These are phyloP conservation scores for Cryptosporidium ryanae DNA, from an alignment of 169 alveolate species.

Conservation along the genomic window DNA sequence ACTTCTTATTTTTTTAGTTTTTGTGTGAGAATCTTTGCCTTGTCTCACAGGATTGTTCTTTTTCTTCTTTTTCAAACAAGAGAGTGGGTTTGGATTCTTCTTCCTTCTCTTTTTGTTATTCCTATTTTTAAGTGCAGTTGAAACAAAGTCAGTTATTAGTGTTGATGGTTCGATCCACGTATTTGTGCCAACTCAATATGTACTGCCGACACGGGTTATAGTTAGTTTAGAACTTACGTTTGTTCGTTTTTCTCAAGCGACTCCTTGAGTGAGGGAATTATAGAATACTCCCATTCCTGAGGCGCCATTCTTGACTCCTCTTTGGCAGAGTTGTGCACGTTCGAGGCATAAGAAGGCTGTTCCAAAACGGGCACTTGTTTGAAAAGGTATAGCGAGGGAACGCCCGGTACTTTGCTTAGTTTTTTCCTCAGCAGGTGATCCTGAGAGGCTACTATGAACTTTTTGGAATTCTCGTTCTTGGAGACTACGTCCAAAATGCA, in stretches of 20 bases:
- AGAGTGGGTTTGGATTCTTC: constrained; percentile 68
- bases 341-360: constrained; percentile 45
- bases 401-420: constrained; percentile 59
- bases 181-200: too few species aligned
- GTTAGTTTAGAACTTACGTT: constrained; percentile 7
- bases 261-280: constrained; percentile 14
- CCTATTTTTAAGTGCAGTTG: background rate
- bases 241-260: background rate
- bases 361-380: constrained; percentile 57
- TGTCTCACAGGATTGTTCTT: background rate
- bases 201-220: background rate
- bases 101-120: constrained; percentile 20
- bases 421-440: constrained; percentile 40
- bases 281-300: constrained; percentile 63
- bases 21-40: background rate
- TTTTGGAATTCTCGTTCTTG: constrained; percentile 22
- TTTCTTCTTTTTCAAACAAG: constrained; percentile 54
- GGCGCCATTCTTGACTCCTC: constrained; percentile 44
- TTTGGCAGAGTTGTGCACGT: background rate
- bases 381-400: constrained; percentile 30
- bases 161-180: too few species aligned
- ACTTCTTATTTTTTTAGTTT: constrained; percentile 30
- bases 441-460: constrained; percentile 66
- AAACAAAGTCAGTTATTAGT: background rate
- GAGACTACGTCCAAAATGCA: constrained; percentile 57